Conservation (phyloP, 768 basidiomycete genomes). For the Boletus subparvulus region DNA sequence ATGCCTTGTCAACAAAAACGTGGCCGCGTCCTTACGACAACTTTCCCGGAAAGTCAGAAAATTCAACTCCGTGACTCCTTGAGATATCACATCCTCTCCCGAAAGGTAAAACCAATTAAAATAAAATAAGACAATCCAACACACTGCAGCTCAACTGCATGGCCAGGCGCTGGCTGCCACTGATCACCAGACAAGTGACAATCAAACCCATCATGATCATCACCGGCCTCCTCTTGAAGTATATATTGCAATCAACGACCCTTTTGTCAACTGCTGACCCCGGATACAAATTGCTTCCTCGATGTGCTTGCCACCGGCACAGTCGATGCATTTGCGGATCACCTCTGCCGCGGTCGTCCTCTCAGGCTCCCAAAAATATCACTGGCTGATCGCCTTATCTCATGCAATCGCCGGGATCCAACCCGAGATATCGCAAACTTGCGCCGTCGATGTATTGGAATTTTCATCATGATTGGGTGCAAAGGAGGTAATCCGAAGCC, state of each 20-base stretch:
- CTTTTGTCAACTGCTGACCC: not conserved
- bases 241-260: not conserved
- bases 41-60: not conserved
- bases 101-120: not conserved
- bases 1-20: constrained; percentile 24
- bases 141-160: not conserved
- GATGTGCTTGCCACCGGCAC: not conserved
- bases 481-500: not conserved
- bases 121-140: not conserved
- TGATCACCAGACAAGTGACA: not conserved
- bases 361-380: too few relatives aligned
- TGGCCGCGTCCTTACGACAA: constrained; percentile 31
- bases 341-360: not conserved
- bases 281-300: not conserved
- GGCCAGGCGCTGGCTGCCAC: not conserved
- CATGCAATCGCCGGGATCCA: not conserved
- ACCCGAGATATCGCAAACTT: too few relatives aligned
- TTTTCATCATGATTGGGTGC: not conserved
- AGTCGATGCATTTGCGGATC: constrained; percentile 13
- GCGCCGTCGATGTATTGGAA: not conserved
- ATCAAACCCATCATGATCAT: too few relatives aligned
- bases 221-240: not conserved
- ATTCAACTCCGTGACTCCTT: too few relatives aligned
- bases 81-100: constrained; percentile 1
- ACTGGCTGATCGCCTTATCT: not conserved